Conservation (phyloP, 1,284 basidiomycete species). For the Cryptococcus sp. region DNA sequence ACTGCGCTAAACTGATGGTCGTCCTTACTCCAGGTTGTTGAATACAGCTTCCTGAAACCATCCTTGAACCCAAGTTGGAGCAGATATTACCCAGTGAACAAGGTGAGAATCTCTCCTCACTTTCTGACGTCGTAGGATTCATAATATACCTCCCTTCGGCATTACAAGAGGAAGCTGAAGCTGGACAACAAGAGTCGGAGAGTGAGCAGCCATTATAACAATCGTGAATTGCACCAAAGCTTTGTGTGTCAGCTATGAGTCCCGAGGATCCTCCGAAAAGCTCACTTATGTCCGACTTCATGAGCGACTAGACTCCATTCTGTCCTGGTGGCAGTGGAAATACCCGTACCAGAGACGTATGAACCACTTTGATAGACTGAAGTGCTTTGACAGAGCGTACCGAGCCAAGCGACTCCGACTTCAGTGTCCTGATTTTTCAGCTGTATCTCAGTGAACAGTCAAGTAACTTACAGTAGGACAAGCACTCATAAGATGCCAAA, state of each 20-base stretch:
- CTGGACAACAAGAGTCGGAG: conserved; percentile 65
- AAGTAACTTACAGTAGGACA: conserved; percentile 66
- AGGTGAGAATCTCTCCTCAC: conserved; percentile 66
- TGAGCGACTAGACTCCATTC: conserved; percentile 75
- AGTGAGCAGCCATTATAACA: conserved; percentile 64
- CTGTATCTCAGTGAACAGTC: conserved; percentile 9
- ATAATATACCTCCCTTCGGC: conserved; percentile 67
- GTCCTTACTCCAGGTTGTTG: conserved; percentile 51
- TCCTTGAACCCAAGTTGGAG: conserved; percentile 33
- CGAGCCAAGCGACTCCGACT: conserved; percentile 87
- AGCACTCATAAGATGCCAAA: conserved; percentile 88
- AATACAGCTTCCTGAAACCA: conserved; percentile 59
- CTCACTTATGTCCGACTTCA: conserved; percentile 60
- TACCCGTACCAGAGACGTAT: conserved; percentile 73
- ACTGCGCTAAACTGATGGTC: conserved; percentile 42
- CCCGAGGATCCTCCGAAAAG: conserved; percentile 40
- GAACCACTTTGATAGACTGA: conserved; percentile 53
- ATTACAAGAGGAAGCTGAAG: conserved; percentile 59
- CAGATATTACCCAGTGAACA: conserved; percentile 86
- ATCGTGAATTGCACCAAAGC: conserved; percentile 8
- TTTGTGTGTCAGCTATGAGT: conserved; percentile 1
- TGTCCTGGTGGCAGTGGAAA: conserved; percentile 61
- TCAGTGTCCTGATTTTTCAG: conserved; percentile 49
- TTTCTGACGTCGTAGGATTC: conserved; percentile 66
- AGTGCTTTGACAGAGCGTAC: conserved; percentile 63